Percentiles rank a stretch among this genome's conserved stretches.
Evolutionary conservation across 208 protist species (phyloP).

Genomic region (Wallacemonas sp.): DNA sequence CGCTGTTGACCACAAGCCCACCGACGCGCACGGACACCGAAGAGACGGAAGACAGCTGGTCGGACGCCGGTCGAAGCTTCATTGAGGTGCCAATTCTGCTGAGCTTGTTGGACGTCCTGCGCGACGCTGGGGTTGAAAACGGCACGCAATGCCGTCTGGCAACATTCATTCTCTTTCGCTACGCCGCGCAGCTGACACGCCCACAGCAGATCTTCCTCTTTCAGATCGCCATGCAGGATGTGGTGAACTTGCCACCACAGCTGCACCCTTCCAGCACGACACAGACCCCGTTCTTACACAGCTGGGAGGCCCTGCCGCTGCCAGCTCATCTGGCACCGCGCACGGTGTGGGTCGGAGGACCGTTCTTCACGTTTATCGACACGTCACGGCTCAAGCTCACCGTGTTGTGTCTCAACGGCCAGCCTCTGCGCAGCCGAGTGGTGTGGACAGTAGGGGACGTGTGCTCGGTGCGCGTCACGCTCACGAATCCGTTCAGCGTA

Average conservation of each 20-base stretch:
- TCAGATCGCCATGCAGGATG: conserved; percentile 32
- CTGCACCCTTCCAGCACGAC: conserved; percentile 23
- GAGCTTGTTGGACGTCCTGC: conserved; percentile 59
- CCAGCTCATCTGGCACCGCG: conserved; percentile 78
- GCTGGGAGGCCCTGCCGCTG: conserved; percentile 73
- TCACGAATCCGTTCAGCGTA: conserved; percentile 70
- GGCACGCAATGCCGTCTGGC: conserved; percentile 52
- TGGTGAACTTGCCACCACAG: conserved; percentile 31
- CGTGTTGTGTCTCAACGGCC: conserved; percentile 79
- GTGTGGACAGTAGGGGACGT: conserved; percentile 87
- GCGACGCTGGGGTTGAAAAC: conserved; percentile 28
- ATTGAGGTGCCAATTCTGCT: conserved; percentile 56
- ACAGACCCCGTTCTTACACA: conserved; percentile 54
- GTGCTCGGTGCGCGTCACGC: conserved; percentile 62
- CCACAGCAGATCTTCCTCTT: conserved; percentile 44
- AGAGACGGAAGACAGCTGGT: not conserved
- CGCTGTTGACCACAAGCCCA: not conserved
- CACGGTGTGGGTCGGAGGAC: conserved; percentile 75
- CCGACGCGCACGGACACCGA: not conserved
- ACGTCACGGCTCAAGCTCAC: conserved; percentile 81
- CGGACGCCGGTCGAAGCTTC: not conserved
- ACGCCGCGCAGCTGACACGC: conserved; percentile 49
- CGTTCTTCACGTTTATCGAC: conserved; percentile 91
- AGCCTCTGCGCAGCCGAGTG: conserved; percentile 57
- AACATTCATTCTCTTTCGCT: conserved; percentile 72